phyloP scores from a whole-genome alignment of 768 basidiomycete species.

The Termitomyces sp. region DNA sequence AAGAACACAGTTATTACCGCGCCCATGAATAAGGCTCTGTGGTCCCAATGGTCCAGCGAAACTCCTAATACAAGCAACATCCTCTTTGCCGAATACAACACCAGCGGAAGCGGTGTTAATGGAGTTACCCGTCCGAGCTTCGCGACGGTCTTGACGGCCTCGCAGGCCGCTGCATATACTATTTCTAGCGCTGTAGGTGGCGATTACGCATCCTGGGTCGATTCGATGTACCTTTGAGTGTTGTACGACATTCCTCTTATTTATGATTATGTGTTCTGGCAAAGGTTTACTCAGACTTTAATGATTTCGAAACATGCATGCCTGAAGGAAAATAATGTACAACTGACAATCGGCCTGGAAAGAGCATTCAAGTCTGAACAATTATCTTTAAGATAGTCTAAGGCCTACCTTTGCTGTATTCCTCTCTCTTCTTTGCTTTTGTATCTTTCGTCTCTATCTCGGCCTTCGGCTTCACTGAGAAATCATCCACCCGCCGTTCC shows the following conservation, averaged over 20 bases:
- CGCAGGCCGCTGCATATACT: constrained; percentile 29
- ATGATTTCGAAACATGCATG: too few species aligned
- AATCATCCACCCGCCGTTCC: too few species aligned
- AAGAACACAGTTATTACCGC: constrained; percentile 36
- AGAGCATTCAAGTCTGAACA: too few species aligned
- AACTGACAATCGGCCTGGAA: too few species aligned
- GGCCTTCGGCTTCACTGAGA: too few species aligned
- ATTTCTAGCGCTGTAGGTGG: constrained; percentile 42
- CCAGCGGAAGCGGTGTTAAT: constrained; percentile 1
- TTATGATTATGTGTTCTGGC: too few species aligned
- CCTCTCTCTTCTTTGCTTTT: too few species aligned
- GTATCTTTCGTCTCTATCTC: too few species aligned
- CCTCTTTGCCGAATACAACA: constrained; percentile 6
- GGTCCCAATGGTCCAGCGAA: constrained; percentile 4
- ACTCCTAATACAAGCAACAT: constrained; percentile 1
- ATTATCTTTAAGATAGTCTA: too few species aligned
- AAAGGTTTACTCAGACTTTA: too few species aligned
- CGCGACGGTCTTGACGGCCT: constrained; percentile 29
- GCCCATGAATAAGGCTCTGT: constrained; percentile 30
- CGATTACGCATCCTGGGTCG: constrained; percentile 41
- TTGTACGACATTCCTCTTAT: neutral
- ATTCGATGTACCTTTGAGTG: constrained; percentile 25
- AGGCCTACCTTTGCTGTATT: too few species aligned
- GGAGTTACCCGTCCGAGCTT: constrained; percentile 27
- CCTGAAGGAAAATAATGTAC: too few species aligned